Base-by-base conservation (phyloP, 139 green algal genomes). In the Ettlia oleoabundans region DNA sequence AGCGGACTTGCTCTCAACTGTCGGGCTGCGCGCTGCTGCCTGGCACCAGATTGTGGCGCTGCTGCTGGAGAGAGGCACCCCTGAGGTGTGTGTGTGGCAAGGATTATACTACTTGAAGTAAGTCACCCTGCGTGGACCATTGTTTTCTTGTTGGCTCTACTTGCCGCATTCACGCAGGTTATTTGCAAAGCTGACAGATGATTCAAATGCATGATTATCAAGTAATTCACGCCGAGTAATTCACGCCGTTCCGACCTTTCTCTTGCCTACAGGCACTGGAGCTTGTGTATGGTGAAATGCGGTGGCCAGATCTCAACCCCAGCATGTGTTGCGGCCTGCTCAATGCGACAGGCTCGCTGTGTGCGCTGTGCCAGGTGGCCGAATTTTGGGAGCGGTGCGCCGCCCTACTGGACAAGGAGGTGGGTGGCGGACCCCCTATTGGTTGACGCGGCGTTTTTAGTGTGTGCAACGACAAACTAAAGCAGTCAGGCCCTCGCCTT, bases 1-100 rank as follows among this genome's bases (percentile, higher is more conserved):
- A 28, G 1, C 13, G 9, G 69, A 76, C 69, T 18, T 76, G 69
- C 69, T 76, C 41, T 4, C 41, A 7, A 76, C 69, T 3, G 22
- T 38, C 28, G 69, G 69, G 3, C 69, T 76, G 41, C 69, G 69
- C 41, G 40, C 69, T 24, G 69, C 69, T 1, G 69, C 41, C 4
- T 76, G 69, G 69, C 69, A 76, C 4, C 26, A 63, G 26, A 7
- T 76, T 10, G 42, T 76, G 3, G 2, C 22, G 18, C 18, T 76
- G 41, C 42, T 76, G 41, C 10, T 76, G 41, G n/a, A 76, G 69
- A 5, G 42, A n/a, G n/a, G n/a, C n/a, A n/a, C n/a, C n/a, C n/a
- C n/a, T 19, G 69, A 42, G 9, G 33, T 3, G 28, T 42, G 9
- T 6, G 62, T 41, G 68, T 76, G 68, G 4, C 40, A 2, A 9